Evolutionary conservation across 179 eudicot genomes (phyloP), one percentile per base, ranked within the genome.

Genomic region (Heliamphora pulchella): DNA sequence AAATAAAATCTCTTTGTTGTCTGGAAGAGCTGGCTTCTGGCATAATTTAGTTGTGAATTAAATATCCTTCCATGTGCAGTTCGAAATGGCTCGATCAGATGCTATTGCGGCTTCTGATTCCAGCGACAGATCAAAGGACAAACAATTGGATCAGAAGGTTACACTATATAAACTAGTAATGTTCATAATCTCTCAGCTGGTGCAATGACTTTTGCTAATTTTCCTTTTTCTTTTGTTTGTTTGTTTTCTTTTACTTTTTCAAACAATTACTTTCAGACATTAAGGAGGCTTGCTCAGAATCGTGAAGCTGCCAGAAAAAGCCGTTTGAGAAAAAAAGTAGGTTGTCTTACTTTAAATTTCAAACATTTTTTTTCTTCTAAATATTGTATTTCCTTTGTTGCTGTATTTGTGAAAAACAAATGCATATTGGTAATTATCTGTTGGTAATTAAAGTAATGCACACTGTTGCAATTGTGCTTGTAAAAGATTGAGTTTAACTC

Each of bases 261-360:
- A 79, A 57, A 66, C 66, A 2, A 22, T 70, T 71, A 70, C 71
- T 80, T 85, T 78, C 90, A 96, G 99, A 90, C 99, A 47, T 77
- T 89, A 78, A 89, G 99, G 70, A 88, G 99, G 85, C 90, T 96
- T 74, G 99, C 99, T 80, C 99, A 96, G 84, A 95, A 95, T 83
- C 95, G 98, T 54, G 98, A 95, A 88, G 98, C 98, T 82, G 98
- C 98, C 80, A 89, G 99, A 84, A 96, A 96, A 87, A 96, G 99
- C 82, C 88, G 98, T 74, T 80, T 96, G 80, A 88, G 99, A 79
- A 96, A 96, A 85, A 96, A 96, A 87, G 99, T 84, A 82, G 44
- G 78, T 78, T 78, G 9, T 59, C 31, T 77, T 22, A n/a, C 3
- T 76, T 44, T 8, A 66, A 64, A 48, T 72, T 2, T 75, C 53